Evolutionary conservation across 75 land plant species (phyloP).

Genomic region (Gnetum montanum): DNA sequence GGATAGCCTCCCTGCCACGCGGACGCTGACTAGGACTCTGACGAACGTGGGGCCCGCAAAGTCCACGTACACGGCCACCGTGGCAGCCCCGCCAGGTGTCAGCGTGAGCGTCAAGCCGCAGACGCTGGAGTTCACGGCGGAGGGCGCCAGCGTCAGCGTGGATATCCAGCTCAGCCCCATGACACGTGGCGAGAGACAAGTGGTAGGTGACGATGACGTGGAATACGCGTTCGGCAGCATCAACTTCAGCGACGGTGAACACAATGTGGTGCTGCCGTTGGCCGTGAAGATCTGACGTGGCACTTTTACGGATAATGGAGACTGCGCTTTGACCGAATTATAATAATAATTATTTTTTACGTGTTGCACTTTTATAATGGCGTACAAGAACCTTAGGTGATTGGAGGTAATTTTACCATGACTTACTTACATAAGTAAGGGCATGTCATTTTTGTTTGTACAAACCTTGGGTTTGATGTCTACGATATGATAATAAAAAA

Average conservation of each 20-base stretch:
- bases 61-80: slow-evolving; percentile 21
- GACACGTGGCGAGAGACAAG: slow-evolving; percentile 13
- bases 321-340: too few species aligned
- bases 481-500: too few species aligned
- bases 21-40: slow-evolving; percentile 23
- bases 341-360: too few species aligned
- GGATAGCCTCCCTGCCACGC: slow-evolving; percentile 7
- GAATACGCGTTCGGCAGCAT: slow-evolving; percentile 55
- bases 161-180: slow-evolving; percentile 3
- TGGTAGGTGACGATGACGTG: slow-evolving; percentile 15
- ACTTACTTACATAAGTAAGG: too few species aligned
- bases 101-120: slow-evolving; percentile 34
- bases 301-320: too few species aligned
- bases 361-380: too few species aligned
- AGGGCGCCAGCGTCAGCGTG: neutral
- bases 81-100: slow-evolving; percentile 30
- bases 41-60: slow-evolving; percentile 46
- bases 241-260: slow-evolving; percentile 60
- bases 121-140: slow-evolving; percentile 24
- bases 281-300: too few species aligned
- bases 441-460: too few species aligned
- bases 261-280: slow-evolving; percentile 36
- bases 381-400: too few species aligned
- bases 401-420: too few species aligned
- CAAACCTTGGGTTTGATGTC: too few species aligned